Evolutionary conservation across 1,284 basidiomycete species (phyloP).

Genomic region (Spongispora temasekensis): DNA sequence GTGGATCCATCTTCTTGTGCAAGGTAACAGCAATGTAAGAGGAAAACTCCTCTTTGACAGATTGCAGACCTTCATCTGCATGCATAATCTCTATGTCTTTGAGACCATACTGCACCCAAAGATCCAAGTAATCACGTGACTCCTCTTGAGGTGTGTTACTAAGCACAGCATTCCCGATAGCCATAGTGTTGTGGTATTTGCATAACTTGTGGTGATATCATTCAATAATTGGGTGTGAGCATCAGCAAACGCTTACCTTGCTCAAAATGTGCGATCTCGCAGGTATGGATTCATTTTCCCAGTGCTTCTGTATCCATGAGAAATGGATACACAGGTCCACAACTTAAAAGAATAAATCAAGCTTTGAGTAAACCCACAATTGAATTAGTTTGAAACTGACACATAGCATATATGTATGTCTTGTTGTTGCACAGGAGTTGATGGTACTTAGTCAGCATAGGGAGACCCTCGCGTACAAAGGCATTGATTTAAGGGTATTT

Average conservation of each 20-base stretch:
- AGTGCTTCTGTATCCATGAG: neutral
- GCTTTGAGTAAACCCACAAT: neutral
- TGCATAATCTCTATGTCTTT: neutral
- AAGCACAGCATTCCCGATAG: neutral
- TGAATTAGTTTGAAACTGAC: neutral
- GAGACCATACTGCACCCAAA: neutral
- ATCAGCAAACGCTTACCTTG: neutral
- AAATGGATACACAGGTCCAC: neutral
- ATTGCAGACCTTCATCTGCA: neutral
- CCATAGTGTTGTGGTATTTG: neutral
- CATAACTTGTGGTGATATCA: neutral
- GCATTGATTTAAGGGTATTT: neutral
- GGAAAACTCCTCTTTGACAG: neutral
- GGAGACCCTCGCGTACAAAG: neutral
- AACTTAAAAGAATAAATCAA: neutral
- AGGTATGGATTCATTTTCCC: neutral
- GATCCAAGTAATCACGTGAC: too few relatives aligned
- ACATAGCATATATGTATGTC: neutral
- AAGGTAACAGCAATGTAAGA: neutral
- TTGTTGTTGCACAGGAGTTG: neutral
- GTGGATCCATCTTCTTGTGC: neutral
- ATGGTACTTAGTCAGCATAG: neutral
- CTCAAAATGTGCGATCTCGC: neutral
- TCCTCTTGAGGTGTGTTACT: too few relatives aligned
- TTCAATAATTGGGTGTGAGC: neutral